Percentiles rank a stretch among this genome's conserved stretches.
These are phyloP conservation scores for Neurospora discreta DNA, from an alignment of 495 filamentous ascomycete species.

Conservation along the genomic window DNA sequence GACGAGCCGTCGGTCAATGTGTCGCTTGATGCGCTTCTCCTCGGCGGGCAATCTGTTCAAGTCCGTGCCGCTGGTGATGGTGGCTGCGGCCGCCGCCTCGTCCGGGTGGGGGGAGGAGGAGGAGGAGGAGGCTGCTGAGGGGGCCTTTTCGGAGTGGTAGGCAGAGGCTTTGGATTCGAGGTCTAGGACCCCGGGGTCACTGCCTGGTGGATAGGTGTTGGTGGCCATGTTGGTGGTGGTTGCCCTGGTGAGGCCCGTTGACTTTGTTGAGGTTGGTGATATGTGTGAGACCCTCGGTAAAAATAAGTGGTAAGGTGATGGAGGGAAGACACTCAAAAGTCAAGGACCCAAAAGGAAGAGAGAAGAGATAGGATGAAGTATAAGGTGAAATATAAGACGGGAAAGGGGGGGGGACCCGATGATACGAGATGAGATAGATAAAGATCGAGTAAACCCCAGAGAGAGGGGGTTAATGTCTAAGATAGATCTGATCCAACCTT, in stretches of 20 bases:
- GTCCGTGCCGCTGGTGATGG: background rate
- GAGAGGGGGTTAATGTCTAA: background rate
- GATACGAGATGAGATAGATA: background rate
- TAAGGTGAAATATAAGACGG: background rate
- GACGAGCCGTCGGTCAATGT: conserved; percentile 53
- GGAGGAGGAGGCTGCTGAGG: background rate
- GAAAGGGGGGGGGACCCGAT: background rate
- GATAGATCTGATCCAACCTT: background rate
- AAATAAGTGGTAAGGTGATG: background rate
- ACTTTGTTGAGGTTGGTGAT: background rate
- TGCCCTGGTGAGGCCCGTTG: background rate
- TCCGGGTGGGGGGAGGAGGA: background rate
- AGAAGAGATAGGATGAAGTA: background rate
- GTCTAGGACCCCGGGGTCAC: background rate
- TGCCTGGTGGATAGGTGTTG: background rate
- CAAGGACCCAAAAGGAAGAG: background rate
- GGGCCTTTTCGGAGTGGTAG: background rate
- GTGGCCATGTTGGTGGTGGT: background rate
- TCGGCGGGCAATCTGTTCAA: conserved; percentile 25
- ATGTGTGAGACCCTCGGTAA: background rate
- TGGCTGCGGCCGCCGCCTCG: too few relatives aligned
- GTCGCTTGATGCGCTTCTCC: conserved; percentile 40
- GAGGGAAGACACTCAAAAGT: background rate
- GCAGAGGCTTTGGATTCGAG: background rate
- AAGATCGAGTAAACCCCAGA: background rate